These are phyloP conservation scores for Thalassiosira allenii DNA, from an alignment of 352 stramenopile genomes.

Conservation along the genomic window DNA sequence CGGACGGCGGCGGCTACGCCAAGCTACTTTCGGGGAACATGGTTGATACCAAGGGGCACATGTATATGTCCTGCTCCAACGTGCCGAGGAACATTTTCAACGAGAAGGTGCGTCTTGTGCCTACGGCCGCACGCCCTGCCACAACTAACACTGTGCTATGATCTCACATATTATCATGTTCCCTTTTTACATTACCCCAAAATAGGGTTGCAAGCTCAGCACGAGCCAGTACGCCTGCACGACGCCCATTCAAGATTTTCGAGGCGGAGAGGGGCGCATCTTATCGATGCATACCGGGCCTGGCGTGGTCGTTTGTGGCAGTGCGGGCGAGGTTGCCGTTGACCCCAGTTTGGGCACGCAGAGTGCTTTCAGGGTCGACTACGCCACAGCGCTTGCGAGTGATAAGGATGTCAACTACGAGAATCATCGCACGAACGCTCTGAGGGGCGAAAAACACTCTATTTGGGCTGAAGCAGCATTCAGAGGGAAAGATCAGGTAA, in stretches of 20 bases:
- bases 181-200: background rate
- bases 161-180: background rate
- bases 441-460: conserved; percentile 18
- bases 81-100: conserved; percentile 34
- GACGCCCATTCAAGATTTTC: background rate
- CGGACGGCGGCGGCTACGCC: conserved; percentile 48
- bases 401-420: background rate
- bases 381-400: background rate
- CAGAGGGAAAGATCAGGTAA: conserved; percentile 44
- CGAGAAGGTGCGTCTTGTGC: conserved; percentile 21
- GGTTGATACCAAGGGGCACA: no score
- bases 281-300: background rate
- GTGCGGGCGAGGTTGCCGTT: conserved; percentile 45
- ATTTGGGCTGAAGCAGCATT: conserved; percentile 45
- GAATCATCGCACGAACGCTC: background rate
- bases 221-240: background rate
- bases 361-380: background rate
- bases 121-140: background rate
- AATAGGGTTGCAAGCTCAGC: background rate
- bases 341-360: background rate
- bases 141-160: background rate
- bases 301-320: conserved; percentile 44
- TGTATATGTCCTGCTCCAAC: conserved; percentile 31
- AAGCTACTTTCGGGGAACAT: background rate
- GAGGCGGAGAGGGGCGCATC: background rate